Conservation (phyloP, 1,139 yeast species). For the Yarrowia galli region DNA sequence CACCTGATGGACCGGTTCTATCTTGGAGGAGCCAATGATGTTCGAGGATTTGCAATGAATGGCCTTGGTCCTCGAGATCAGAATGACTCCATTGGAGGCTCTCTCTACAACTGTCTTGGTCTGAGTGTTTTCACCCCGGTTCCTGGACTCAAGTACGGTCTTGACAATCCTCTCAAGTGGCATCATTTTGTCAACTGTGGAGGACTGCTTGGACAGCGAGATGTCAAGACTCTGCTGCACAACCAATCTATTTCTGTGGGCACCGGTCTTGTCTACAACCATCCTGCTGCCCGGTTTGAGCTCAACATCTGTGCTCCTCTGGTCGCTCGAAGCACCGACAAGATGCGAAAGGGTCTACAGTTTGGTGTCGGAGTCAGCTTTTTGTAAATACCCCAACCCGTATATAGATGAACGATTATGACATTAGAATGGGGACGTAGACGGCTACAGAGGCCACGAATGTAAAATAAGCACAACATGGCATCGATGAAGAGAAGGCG, state of each 20-base stretch:
- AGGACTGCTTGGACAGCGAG: slow-evolving; percentile 59
- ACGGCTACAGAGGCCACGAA: too few species aligned
- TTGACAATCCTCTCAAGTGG: slow-evolving; percentile 68
- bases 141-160: slow-evolving; percentile 56
- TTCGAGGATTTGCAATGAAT: slow-evolving; percentile 75
- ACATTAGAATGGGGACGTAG: too few species aligned
- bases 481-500: too few species aligned
- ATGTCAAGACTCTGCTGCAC: slow-evolving; percentile 46
- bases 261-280: slow-evolving; percentile 78
- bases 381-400: slow-evolving; percentile 54
- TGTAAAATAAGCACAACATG: too few species aligned
- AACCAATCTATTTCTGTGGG: slow-evolving; percentile 50
- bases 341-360: slow-evolving; percentile 82
- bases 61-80: slow-evolving; percentile 87
- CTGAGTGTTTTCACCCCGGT: slow-evolving; percentile 68
- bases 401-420: background rate
- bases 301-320: slow-evolving; percentile 85
- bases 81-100: slow-evolving; percentile 73
- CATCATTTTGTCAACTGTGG: slow-evolving; percentile 82
- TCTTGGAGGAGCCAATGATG: slow-evolving; percentile 85
- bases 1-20: slow-evolving; percentile 59
- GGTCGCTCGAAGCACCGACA: slow-evolving; percentile 68
- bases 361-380: slow-evolving; percentile 92
- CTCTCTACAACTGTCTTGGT: slow-evolving; percentile 74
- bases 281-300: slow-evolving; percentile 91